A percentile compares a stretch with the other conserved stretches of the same genome.
Evolutionary conservation across 176 grass and related monocot genomes (phyloP).

Genomic region (Juncus inflexus): DNA sequence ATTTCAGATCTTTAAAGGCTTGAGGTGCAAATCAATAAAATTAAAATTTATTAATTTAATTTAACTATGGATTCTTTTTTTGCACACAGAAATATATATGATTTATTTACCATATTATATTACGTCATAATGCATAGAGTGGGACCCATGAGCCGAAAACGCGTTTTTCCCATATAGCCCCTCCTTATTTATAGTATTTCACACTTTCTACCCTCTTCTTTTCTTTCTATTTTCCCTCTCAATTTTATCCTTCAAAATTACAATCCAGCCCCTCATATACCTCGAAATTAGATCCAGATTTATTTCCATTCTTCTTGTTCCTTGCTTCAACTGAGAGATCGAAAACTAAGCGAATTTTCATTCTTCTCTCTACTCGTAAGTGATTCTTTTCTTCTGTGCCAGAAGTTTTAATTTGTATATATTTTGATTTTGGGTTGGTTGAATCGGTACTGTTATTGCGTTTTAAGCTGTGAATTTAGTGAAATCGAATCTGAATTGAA

Average conservation of each 20-base stretch:
- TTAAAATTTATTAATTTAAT: too few relatives aligned
- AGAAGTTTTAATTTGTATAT: constrained; percentile 11
- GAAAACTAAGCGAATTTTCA: neutral
- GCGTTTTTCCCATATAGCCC: constrained; percentile 15
- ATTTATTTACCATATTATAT: too few relatives aligned
- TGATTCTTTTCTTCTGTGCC: constrained; percentile 12
- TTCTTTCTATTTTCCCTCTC: constrained; percentile 23
- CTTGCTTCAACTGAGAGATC: constrained; percentile 2
- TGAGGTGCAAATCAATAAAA: too few relatives aligned
- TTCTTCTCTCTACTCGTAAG: constrained; percentile 2
- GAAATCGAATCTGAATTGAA: constrained; percentile 1
- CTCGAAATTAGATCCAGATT: constrained; percentile 12
- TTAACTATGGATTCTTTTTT: too few relatives aligned
- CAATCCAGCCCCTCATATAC: neutral
- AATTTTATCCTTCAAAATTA: neutral
- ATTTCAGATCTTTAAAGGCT: too few relatives aligned
- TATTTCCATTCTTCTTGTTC: neutral
- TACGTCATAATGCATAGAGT: neutral
- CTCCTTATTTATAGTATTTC: neutral
- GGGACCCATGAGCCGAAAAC: constrained; percentile 24
- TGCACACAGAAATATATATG: too few relatives aligned
- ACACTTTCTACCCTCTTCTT: neutral
- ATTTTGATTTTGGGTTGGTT: neutral
- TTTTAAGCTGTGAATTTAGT: constrained; percentile 12
- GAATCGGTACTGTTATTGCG: neutral